Evolutionary conservation across 202 grass and related monocot genomes (phyloP), one percentile per base, ranked within the genome.

Genomic region (Digitaria exilis): DNA sequence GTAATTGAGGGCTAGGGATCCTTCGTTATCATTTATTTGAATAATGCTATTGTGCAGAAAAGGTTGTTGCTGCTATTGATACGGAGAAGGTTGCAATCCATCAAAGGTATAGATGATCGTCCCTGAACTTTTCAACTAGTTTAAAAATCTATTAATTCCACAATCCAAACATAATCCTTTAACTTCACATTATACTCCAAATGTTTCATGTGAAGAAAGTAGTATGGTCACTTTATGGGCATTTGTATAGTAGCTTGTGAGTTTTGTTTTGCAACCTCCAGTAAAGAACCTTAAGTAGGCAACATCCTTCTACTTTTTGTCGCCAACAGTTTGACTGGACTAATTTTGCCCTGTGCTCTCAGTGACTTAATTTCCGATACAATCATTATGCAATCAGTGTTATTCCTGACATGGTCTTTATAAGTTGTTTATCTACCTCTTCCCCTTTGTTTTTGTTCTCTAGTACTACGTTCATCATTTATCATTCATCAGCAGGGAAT

Each of bases 91-190:
- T 88, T 83, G 84, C 45, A 71, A 95, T 98, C 76, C 90, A 89
- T 73, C 92, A 95, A 82, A 98, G 96, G 96, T 95, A 91, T 61
- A 75, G n/a, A n/a, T n/a, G n/a, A n/a, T n/a, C n/a, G n/a, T n/a
- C n/a, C n/a, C n/a, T n/a, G n/a, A n/a, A n/a, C 46, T 48, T 31
- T 57, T 73, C 25, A 59, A 34, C 18, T 21, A 67, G n/a, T 86
- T 79, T 51, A 50, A 65, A 73, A 65, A 73, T 45, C 50, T 73
- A 49, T 45, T 48, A 31, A 45, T 42, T 25, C 63, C 15, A 54
- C 31, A 55, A 68, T 56, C 16, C 48, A 55, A 68, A 68, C 9
- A 67, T 28, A 50, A 66, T 12, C 1, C 41, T 42, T 19, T 25
- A 44, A 51, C 59, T 72, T 62, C 14, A 11, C 58, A 80, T 70